phyloP scores from a whole-genome alignment of 139 green algal species.

The Chlorokybus atmophyticus region DNA sequence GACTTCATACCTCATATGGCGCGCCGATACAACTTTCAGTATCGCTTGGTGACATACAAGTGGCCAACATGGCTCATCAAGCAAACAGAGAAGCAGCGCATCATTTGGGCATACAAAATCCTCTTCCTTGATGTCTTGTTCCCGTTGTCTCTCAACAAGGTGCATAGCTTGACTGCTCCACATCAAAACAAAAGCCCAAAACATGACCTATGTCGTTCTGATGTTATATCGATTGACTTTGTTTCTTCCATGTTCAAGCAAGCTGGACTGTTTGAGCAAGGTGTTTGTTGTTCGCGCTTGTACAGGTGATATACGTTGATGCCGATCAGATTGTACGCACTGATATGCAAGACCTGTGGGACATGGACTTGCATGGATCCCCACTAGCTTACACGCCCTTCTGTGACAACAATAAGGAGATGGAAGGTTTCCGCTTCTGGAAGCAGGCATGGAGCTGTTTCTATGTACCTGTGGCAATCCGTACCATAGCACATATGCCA shows the following conservation, averaged over 20 bases:
- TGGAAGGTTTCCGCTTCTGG: slow-evolving; percentile 97
- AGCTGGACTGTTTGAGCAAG: no score
- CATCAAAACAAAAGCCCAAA: no score
- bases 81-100: slow-evolving; percentile 85
- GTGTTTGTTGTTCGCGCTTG: no score
- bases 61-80: slow-evolving; percentile 93
- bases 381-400: slow-evolving; percentile 94
- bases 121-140: slow-evolving; percentile 98
- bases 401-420: slow-evolving; percentile 89
- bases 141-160: slow-evolving; percentile 66
- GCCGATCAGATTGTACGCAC: slow-evolving; percentile 85
- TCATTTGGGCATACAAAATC: slow-evolving; percentile 87
- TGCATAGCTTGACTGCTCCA: background rate
- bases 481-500: no score
- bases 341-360: slow-evolving; percentile 79
- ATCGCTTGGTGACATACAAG: slow-evolving; percentile 95
- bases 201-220: no score
- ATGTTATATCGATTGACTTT: no score
- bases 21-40: slow-evolving; percentile 64
- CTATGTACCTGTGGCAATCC: background rate
- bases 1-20: slow-evolving; percentile 81
- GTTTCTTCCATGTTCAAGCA: no score
- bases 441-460: slow-evolving; percentile 48
- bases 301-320: slow-evolving; percentile 94
- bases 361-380: slow-evolving; percentile 83